Evolutionary conservation across 73 alveolate species (phyloP).

Genomic region (Stentor roeselii): DNA sequence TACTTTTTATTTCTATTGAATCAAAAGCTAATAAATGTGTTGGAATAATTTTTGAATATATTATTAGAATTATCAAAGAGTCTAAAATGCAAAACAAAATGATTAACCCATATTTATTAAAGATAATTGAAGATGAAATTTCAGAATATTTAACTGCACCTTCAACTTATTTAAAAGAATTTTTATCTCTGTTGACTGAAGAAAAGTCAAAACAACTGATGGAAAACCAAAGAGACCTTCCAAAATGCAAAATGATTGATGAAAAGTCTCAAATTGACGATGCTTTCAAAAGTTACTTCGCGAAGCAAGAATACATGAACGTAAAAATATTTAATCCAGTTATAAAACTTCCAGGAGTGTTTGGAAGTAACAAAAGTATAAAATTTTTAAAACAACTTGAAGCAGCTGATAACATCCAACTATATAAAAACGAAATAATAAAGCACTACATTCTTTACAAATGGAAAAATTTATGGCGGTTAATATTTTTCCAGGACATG

Average conservation of each 20-base stretch:
- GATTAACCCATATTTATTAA: too few species aligned
- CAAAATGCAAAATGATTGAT: not conserved
- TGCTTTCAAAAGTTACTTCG: too few species aligned
- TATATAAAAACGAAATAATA: too few species aligned
- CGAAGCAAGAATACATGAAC: too few species aligned
- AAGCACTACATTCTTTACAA: not conserved
- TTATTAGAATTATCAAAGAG: too few species aligned
- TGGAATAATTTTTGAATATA: too few species aligned
- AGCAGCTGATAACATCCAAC: not conserved
- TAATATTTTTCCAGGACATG: not conserved
- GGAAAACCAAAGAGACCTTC: not conserved
- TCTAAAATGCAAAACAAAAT: too few species aligned
- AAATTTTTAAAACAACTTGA: not conserved
- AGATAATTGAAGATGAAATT: too few species aligned
- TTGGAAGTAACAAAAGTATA: not conserved
- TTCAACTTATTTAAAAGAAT: not conserved
- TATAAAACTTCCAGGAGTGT: not conserved
- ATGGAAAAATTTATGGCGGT: not conserved
- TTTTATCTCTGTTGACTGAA: not conserved
- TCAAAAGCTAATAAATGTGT: too few species aligned
- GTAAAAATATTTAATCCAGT: not conserved
- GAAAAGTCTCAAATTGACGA: not conserved
- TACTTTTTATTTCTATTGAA: too few species aligned
- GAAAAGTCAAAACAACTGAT: not conserved
- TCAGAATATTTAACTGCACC: not conserved